A percentile compares a stretch with the other conserved stretches of the same genome.
These are phyloP conservation scores for Hypoxylon sp. DNA, from an alignment of 2,329 filamentous ascomycete genomes.

Conservation along the genomic window DNA sequence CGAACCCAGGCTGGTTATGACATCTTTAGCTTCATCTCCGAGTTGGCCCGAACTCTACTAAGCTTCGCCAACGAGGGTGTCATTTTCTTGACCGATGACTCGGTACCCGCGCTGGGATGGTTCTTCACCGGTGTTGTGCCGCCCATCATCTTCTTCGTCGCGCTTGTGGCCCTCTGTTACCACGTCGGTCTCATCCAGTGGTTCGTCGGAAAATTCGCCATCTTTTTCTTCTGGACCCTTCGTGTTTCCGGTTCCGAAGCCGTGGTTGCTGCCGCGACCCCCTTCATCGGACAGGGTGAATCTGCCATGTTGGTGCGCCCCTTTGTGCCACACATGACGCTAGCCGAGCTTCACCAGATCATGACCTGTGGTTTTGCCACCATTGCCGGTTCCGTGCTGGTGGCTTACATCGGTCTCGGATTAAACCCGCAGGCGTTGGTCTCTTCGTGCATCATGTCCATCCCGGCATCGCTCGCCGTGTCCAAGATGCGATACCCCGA, in stretches of 20 bases:
- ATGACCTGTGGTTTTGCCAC: slow-evolving; percentile 95
- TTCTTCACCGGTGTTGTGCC: slow-evolving; percentile 87
- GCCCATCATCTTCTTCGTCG: slow-evolving; percentile 95
- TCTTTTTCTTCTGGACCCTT: slow-evolving; percentile 92
- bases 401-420: slow-evolving; percentile 86
- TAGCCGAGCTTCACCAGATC: slow-evolving; percentile 89
- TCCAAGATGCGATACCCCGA: slow-evolving; percentile 93
- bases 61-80: slow-evolving; percentile 81
- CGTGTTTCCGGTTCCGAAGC: slow-evolving; percentile 90
- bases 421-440: slow-evolving; percentile 87
- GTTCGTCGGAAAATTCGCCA: slow-evolving; percentile 88
- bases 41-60: slow-evolving; percentile 77
- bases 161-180: slow-evolving; percentile 88
- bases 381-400: slow-evolving; percentile 87
- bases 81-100: slow-evolving; percentile 72
- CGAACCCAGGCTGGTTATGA: slow-evolving; percentile 84
- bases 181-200: slow-evolving; percentile 86
- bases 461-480: slow-evolving; percentile 88
- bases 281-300: slow-evolving; percentile 95
- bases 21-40: slow-evolving; percentile 90
- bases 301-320: slow-evolving; percentile 92
- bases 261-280: slow-evolving; percentile 91
- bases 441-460: slow-evolving; percentile 95
- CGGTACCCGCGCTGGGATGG: slow-evolving; percentile 62
- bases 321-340: slow-evolving; percentile 86